Evolutionary conservation across 2,329 filamentous ascomycete species (phyloP), one percentile per base, ranked within the genome.

Genomic region (Diaporthe helianthi): DNA sequence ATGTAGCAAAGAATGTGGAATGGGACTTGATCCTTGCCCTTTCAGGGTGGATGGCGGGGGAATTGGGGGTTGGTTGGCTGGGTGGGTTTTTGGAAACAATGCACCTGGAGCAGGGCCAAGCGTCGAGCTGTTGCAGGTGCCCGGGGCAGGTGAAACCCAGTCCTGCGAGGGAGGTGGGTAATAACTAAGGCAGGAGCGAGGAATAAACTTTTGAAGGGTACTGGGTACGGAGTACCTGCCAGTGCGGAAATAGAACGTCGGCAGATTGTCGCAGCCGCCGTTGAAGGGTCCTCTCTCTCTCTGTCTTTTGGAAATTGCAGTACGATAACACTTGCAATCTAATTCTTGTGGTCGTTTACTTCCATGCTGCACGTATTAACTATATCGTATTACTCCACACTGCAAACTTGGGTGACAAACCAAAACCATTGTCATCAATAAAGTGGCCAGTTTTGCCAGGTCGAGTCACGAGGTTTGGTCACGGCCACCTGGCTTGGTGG

Each of bases 371-470:
- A 17, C 54, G 19, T 36, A 19, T 47, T 61, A 44, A 44, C 13
- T 19, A 44, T 47, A 33, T 61, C 26, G 6, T 15, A 49, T n/a
- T 26, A 63, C 58, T 41, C 58, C 58, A 63, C 58, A 36, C 41
- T 36, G 19, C 29, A 44, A 24, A 60, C 36, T 29, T 29, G 33
- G 54, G 36, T 60, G 17, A 38, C 54, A 19, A 24, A 8, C 36
- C 54, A 41, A 36, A 24, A 38, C n/a, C 19, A 46, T 29, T 24
- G 41, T 61, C 58, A 47, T 15, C 33, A 49, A 49, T 15, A 47
- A 49, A 49, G 58, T 63, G 58, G 58, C 44, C 58, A 63, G 58
- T 63, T 63, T 26, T 63, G 58, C 58, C 41, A 44, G 58, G 58
- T 36, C 44, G 58, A 63, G 44, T 63, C 58, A 63, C 58, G 41